These are phyloP conservation scores for Emmonsia crescens DNA, from an alignment of 2,329 filamentous ascomycete species.

Conservation along the genomic window DNA sequence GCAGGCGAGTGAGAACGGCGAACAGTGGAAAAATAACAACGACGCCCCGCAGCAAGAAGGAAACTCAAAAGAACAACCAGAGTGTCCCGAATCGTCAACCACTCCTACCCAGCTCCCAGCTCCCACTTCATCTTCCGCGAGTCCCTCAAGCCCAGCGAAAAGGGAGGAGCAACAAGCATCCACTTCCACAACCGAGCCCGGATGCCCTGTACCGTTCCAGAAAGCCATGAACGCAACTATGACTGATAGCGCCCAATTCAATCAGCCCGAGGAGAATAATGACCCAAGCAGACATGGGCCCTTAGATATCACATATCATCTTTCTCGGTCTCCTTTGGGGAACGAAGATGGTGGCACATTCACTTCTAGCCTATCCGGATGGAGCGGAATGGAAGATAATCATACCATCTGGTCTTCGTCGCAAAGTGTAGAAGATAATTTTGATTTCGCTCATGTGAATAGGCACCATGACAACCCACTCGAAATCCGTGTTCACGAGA, in stretches of 20 bases:
- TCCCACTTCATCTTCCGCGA: neutral
- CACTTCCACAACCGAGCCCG: neutral
- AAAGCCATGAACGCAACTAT: neutral
- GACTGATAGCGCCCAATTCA: neutral
- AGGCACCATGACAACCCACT: neutral
- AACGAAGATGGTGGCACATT: neutral
- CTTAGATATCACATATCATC: neutral
- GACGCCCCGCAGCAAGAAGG: constrained; percentile 15
- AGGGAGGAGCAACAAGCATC: constrained; percentile 14
- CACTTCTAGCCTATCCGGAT: neutral
- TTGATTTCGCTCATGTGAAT: neutral
- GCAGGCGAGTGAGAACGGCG: constrained; percentile 21
- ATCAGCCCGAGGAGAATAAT: neutral
- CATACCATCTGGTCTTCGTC: neutral
- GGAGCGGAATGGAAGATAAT: neutral
- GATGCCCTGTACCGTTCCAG: neutral
- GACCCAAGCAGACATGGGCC: neutral
- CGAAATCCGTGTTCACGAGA: neutral
- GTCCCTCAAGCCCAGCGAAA: constrained; percentile 15
- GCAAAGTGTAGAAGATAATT: neutral
- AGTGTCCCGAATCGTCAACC: neutral
- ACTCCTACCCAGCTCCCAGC: constrained; percentile 2
- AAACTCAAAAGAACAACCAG: constrained; percentile 12
- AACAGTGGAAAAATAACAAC: constrained; percentile 26
- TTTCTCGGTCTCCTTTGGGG: neutral